Conservation (phyloP, 495 filamentous ascomycete genomes). For the Aspergillus saccharolyticus region DNA sequence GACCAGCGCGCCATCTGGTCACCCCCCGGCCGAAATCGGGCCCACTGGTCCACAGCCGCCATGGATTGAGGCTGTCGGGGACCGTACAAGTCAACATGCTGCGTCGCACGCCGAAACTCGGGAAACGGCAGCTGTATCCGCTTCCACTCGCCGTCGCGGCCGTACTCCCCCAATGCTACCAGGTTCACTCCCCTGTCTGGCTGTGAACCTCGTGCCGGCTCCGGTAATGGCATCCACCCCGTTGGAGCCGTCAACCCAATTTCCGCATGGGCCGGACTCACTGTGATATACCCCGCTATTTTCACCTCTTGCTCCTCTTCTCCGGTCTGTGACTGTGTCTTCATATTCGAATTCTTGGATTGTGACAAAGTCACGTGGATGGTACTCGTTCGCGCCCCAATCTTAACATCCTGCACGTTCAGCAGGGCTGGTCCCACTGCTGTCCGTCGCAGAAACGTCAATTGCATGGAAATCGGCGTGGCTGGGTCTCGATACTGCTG, state of each 20-base stretch:
- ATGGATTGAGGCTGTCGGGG: slow-evolving; percentile 34
- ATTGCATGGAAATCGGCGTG: slow-evolving; percentile 58
- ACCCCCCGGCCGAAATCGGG: slow-evolving; percentile 41
- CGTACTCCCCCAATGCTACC: slow-evolving; percentile 32
- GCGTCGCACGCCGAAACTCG: slow-evolving; percentile 48
- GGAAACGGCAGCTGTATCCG: slow-evolving; percentile 34
- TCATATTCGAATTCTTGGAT: slow-evolving; percentile 22
- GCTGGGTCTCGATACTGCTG: slow-evolving; percentile 55
- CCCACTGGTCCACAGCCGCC: slow-evolving; percentile 63
- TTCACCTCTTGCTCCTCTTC: slow-evolving; percentile 42
- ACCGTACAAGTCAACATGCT: slow-evolving; percentile 51
- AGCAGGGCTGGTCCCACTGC: slow-evolving; percentile 57
- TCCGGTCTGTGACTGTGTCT: neutral
- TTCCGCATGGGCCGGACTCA: slow-evolving; percentile 55
- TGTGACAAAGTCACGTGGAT: slow-evolving; percentile 64
- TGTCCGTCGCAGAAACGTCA: slow-evolving; percentile 68
- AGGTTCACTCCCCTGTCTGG: slow-evolving; percentile 24
- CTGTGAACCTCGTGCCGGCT: slow-evolving; percentile 34
- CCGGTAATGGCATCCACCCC: slow-evolving; percentile 43
- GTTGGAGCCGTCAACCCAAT: slow-evolving; percentile 53
- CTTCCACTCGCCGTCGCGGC: slow-evolving; percentile 28
- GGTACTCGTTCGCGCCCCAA: slow-evolving; percentile 63
- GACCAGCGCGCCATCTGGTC: slow-evolving; percentile 48
- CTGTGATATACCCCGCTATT: slow-evolving; percentile 65
- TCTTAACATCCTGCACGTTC: slow-evolving; percentile 65